Evolutionary conservation across 1,284 basidiomycete species (phyloP).

Genomic region (Trichosporon sp.): DNA sequence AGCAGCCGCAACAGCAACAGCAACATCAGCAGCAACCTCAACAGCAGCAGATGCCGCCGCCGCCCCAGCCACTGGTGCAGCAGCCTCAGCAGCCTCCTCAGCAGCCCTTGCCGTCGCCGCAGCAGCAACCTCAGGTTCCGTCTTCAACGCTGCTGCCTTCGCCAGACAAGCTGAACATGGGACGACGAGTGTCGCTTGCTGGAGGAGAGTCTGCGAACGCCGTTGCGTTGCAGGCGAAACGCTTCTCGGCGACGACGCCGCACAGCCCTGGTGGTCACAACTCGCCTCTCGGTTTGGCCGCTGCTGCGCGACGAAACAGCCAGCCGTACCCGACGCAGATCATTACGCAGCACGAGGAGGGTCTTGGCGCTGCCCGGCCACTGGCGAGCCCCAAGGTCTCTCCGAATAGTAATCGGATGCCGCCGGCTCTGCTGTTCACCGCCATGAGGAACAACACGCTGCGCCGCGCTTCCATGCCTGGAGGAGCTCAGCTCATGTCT

Average conservation of each 20-base stretch:
- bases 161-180: constrained; percentile 37
- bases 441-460: constrained; percentile 51
- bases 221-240: constrained; percentile 1
- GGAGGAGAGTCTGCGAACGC: constrained; percentile 39
- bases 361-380: neutral
- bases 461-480: constrained; percentile 48
- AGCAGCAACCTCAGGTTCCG: neutral
- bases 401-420: constrained; percentile 36
- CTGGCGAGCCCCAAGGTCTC: constrained; percentile 43
- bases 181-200: constrained; percentile 44
- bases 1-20: neutral
- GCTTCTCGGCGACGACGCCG: neutral
- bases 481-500: constrained; percentile 46
- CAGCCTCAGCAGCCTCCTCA: neutral
- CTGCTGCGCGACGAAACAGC: constrained; percentile 43
- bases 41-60: neutral
- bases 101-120: neutral
- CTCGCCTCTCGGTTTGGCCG: constrained; percentile 44
- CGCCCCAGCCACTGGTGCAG: neutral
- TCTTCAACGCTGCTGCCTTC: constrained; percentile 21
- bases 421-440: constrained; percentile 43
- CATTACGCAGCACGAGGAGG: constrained; percentile 21
- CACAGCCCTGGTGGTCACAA: constrained; percentile 43
- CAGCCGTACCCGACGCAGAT: constrained; percentile 50
- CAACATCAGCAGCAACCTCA: neutral